phyloP scores from a whole-genome alignment of 2,329 filamentous ascomycete species.

The Epichloe sp. region DNA sequence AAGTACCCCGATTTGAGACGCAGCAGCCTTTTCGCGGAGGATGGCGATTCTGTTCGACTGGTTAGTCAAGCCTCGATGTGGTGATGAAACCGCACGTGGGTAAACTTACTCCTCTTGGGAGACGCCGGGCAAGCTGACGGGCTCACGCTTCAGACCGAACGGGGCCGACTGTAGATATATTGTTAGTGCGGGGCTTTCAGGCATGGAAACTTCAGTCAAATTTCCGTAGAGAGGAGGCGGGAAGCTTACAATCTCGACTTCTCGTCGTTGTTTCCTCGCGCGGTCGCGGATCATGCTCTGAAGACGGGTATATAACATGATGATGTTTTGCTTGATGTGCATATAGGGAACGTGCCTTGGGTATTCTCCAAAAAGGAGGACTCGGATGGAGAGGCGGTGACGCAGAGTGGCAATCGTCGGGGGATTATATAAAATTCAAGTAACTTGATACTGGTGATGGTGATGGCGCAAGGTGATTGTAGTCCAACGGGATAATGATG shows the following conservation, averaged over 20 bases:
- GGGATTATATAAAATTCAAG: background rate
- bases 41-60: slow-evolving; percentile 28
- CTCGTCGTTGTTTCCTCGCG: slow-evolving; percentile 28
- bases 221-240: background rate
- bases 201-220: background rate
- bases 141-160: slow-evolving; percentile 44
- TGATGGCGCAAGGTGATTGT: background rate
- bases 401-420: background rate
- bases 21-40: slow-evolving; percentile 39
- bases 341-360: slow-evolving; percentile 8
- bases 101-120: slow-evolving; percentile 44
- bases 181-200: background rate
- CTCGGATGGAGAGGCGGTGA: background rate
- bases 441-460: background rate
- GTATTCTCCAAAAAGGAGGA: background rate
- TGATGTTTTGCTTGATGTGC: slow-evolving; percentile 29
- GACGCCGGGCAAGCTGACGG: slow-evolving; percentile 39
- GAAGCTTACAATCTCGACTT: slow-evolving; percentile 33
- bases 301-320: slow-evolving; percentile 30
- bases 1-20: slow-evolving; percentile 33
- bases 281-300: slow-evolving; percentile 27
- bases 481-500: background rate
- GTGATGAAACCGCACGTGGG: too few species aligned
- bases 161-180: slow-evolving; percentile 35
- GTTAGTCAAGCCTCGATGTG: background rate